Base-by-base conservation (phyloP, 768 basidiomycete genomes). In the Calocybe cyanea region DNA sequence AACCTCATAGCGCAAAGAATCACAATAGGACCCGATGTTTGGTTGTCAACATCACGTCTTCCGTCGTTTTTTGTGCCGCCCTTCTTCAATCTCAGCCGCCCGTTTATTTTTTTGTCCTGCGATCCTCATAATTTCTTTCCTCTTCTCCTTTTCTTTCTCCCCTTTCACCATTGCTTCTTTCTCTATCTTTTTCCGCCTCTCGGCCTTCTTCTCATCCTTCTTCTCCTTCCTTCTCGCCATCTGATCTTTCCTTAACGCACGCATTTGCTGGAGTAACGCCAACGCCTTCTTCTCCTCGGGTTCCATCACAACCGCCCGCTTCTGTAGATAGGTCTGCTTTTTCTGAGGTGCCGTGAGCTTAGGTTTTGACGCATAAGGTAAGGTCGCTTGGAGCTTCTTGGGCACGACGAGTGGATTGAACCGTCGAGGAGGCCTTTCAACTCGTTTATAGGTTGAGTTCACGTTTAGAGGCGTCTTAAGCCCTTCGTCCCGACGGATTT, bases 201-300 rank as follows among this genome's bases (percentile, higher is more conserved):
- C 80, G 25, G 67, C 78, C 50, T 78, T 79, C 65, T 83, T 76
- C 69, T 85, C 88, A n/a, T 71, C 76, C 69, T 98, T 89, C 73
- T 93, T 96, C 63, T 85, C 90, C 57, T 78, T 83, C 59, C 94
- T 69, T 58, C 83, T 72, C 34, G 63, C 69, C 1, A 91, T 75
- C 67, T 95, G 89, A 58, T 94, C 93, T 66, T 93, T 97, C 48
- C 91, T 71, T 56, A 99, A 64, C 5, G 93, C 90, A 38, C 87
- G 81, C 52, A 97, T 92, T 72, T 98, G 94, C 63, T 98, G 95
- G 62, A 99, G 62, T 31, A 98, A 67, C 31, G 89, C 85, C 15
- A 97, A 69, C 0, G 96, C 94, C 61, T 82, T 87, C 74, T 87
- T 92, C 72, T 98, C 96, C 61, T 95, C 92, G 1, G 91, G 89